Evolutionary conservation across 805 yeast genomes (phyloP).

Genomic region (Lachancea kluyveri): DNA sequence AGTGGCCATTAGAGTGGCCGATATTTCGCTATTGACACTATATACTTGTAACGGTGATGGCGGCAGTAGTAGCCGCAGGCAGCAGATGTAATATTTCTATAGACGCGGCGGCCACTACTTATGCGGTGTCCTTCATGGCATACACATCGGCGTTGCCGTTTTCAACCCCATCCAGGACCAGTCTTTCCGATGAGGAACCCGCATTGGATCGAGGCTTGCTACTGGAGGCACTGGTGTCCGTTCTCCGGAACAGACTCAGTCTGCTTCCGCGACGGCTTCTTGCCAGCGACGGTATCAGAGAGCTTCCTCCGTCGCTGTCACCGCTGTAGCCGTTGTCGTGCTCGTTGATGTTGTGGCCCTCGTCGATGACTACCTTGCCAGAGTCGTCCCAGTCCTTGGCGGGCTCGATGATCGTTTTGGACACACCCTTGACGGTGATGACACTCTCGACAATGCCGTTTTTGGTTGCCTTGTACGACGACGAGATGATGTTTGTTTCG

Average conservation of each 20-base stretch:
- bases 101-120: no score
- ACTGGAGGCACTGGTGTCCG: slow-evolving; percentile 6
- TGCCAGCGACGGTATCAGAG: slow-evolving; percentile 1
- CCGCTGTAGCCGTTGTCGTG: slow-evolving; percentile 3
- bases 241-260: slow-evolving; percentile 7
- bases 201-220: slow-evolving; percentile 4
- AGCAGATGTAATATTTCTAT: no score
- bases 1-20: no score
- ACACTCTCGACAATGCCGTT: slow-evolving; percentile 69
- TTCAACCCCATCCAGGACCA: not conserved
- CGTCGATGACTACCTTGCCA: slow-evolving; percentile 8
- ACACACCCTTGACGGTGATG: slow-evolving; percentile 77
- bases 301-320: not conserved
- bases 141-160: slow-evolving; percentile 2
- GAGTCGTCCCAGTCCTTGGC: slow-evolving; percentile 39
- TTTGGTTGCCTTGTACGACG: slow-evolving; percentile 21
- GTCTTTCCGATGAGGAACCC: slow-evolving; percentile 7
- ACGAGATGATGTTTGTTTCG: slow-evolving; percentile 14
- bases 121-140: slow-evolving; percentile 2
- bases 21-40: no score
- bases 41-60: no score
- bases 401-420: slow-evolving; percentile 78
- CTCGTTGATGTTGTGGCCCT: slow-evolving; percentile 6
- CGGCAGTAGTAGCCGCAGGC: no score
- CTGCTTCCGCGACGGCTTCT: slow-evolving; percentile 8